phyloP scores from a whole-genome alignment of 306 rosid species.

The Fragaria iinumae region DNA sequence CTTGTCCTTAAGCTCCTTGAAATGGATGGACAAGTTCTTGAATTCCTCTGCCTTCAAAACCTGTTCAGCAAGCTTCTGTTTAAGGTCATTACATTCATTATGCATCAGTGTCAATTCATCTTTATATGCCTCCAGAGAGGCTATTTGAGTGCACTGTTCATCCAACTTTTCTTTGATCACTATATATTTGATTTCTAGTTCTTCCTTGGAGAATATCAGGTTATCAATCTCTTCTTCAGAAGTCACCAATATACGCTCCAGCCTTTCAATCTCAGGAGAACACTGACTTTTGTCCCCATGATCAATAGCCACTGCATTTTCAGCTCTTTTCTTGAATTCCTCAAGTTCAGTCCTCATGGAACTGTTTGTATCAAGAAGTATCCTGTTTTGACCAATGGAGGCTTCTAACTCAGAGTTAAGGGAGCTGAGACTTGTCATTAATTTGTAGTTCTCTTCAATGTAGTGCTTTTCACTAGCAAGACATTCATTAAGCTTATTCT shows the following conservation, averaged over 20 bases:
- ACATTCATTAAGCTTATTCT: conserved; percentile 44
- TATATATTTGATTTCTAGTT: conserved; percentile 64
- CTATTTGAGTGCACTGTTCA: conserved; percentile 53
- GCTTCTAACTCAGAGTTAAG: conserved; percentile 60
- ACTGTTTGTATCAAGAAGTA: conserved; percentile 50
- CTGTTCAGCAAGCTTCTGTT: conserved; percentile 79
- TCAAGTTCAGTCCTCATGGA: conserved; percentile 39
- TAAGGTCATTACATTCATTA: conserved; percentile 55
- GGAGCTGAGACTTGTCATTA: conserved; percentile 52
- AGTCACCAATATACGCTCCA: conserved; percentile 53
- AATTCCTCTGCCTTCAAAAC: conserved; percentile 85
- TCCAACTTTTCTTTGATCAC: conserved; percentile 62
- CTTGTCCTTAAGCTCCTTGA: conserved; percentile 93
- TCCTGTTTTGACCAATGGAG: conserved; percentile 43
- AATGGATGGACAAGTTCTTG: conserved; percentile 84
- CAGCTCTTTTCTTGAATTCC: conserved; percentile 45
- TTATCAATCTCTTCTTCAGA: conserved; percentile 56
- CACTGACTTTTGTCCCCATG: conserved; percentile 31
- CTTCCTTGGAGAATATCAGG: conserved; percentile 69
- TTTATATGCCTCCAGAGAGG: conserved; percentile 53
- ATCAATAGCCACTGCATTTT: conserved; percentile 33
- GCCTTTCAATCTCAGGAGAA: conserved; percentile 57
- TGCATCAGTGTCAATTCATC: conserved; percentile 54
- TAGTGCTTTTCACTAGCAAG: conserved; percentile 50
- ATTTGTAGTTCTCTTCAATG: conserved; percentile 59